These are phyloP conservation scores for Fremontodendron californicum DNA, from an alignment of 345 rosid species.

Conservation along the genomic window DNA sequence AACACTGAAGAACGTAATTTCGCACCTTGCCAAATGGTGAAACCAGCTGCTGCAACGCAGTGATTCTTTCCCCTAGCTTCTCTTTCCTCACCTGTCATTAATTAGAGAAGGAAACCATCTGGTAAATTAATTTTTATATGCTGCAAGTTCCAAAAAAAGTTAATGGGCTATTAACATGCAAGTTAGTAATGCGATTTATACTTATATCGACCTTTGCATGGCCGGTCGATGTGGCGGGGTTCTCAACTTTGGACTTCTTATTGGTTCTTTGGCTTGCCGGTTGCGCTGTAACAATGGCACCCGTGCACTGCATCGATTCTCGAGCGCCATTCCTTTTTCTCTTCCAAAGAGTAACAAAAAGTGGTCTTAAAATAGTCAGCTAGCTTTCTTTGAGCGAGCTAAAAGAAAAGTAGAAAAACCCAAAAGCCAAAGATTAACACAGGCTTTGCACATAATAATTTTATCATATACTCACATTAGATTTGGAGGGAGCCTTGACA, in stretches of 20 bases:
- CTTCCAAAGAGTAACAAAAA: conserved; percentile 27
- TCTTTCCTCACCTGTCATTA: conserved; percentile 49
- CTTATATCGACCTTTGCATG: conserved; percentile 55
- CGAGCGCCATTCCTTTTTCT: conserved; percentile 42
- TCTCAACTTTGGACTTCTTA: conserved; percentile 48
- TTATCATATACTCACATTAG: conserved; percentile 30
- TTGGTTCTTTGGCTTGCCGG: conserved; percentile 29
- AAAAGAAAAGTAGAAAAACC: not conserved
- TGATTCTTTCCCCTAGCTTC: conserved; percentile 76
- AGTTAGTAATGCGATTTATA: not conserved
- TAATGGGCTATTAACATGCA: too few species aligned
- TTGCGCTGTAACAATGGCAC: conserved; percentile 3
- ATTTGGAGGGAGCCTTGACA: conserved; percentile 16
- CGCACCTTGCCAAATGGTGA: conserved; percentile 92
- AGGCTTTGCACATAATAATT: not conserved
- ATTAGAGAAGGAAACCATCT: not conserved
- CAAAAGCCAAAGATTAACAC: not conserved
- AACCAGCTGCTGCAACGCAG: conserved; percentile 81
- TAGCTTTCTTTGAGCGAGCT: not conserved
- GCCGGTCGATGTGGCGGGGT: conserved; percentile 36
- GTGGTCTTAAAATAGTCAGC: not conserved
- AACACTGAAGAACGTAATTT: not conserved
- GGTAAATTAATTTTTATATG: too few species aligned
- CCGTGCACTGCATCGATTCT: conserved; percentile 17
- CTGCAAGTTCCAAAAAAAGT: too few species aligned